Base-by-base conservation (phyloP, 768 basidiomycete genomes). In the Hygrocybe punicea region DNA sequence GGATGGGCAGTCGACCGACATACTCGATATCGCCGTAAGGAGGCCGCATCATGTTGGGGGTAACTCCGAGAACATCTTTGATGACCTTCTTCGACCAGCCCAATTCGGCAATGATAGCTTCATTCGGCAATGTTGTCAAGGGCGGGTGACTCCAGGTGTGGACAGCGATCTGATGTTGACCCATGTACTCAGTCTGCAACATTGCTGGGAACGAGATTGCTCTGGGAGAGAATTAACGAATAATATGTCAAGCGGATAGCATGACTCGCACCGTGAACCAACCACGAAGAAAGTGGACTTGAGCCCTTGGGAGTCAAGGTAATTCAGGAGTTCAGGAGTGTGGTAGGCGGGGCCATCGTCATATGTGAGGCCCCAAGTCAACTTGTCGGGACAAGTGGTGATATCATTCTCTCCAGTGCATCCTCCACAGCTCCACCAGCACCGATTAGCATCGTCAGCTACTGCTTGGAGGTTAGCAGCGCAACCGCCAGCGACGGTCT, bases 21-120 rank as follows among this genome's bases (percentile, higher is more conserved):
- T 62, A 84, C 85, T 88, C 88, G 51, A 89, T 86, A 67, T 89
- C 89, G 59, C 88, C 88, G 64, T 77, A 95, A 44, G 91, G 91
- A 36, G 91, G 90, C 25, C 91, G 78, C 85, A 89, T 89, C 71
- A 79, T 84, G 62, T 83, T 84, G 21, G 91, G 91, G 0, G 88
- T 86, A 13, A 89, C 84, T 48, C 87, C 93, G 34, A 86, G 74
- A 45, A 89, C 81, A 66, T 94, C 90, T 67, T 85, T 85, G 71
- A 96, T 93, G 56, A 86, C 78, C 72, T 94, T 87, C 72, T 82
- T 88, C 5, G 87, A 81, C 91, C 91, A 96, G 3, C 89, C 91
- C 34, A 96, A 76, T 69, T 94, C 92, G 42, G 91, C 92, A 57
- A 95, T 89, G 64, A 93, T 84, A 63, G 89, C 70, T 52, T 92